Evolutionary conservation across 2,329 filamentous ascomycete genomes (phyloP).

Genomic region (Aspergillus pseudoterreus): DNA sequence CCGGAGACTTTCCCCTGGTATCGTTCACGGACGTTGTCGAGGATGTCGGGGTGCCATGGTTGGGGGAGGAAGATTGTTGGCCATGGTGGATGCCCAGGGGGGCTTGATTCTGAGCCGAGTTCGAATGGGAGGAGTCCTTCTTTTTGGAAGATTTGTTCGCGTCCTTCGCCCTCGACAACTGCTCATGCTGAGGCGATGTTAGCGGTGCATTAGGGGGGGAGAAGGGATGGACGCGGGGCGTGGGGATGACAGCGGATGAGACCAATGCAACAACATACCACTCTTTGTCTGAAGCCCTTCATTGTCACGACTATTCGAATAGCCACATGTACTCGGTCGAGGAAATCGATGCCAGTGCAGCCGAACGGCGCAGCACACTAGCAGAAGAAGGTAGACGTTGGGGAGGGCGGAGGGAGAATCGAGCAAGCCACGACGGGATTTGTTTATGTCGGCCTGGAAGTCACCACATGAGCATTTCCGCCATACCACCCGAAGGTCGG

Average conservation of each 20-base stretch:
- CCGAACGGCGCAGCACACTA: slow-evolving; percentile 29
- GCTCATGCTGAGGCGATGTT: slow-evolving; percentile 56
- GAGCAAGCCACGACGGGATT: slow-evolving; percentile 22
- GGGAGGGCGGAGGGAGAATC: slow-evolving; percentile 18
- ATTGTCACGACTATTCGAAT: slow-evolving; percentile 57
- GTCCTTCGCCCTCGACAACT: slow-evolving; percentile 90
- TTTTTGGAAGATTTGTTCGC: slow-evolving; percentile 75
- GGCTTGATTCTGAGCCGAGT: slow-evolving; percentile 67
- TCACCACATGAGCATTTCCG: slow-evolving; percentile 10
- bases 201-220: slow-evolving; percentile 1
- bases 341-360: slow-evolving; percentile 33
- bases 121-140: slow-evolving; percentile 58
- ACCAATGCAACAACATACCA: slow-evolving; percentile 63
- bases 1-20: slow-evolving; percentile 70
- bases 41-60: slow-evolving; percentile 74
- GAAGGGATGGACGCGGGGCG: slow-evolving; percentile 20
- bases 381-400: slow-evolving; percentile 25
- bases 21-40: slow-evolving; percentile 86
- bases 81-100: slow-evolving; percentile 43
- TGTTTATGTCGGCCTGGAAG: slow-evolving; percentile 29
- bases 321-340: slow-evolving; percentile 34
- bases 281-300: slow-evolving; percentile 97
- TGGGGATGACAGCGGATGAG: slow-evolving; percentile 8
- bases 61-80: slow-evolving; percentile 58
- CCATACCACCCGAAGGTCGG: neutral